A percentile compares a stretch with the other conserved stretches of the same genome.
Conservation (phyloP, 1,139 yeast species). For the Yamadazyma conglobata region DNA sequence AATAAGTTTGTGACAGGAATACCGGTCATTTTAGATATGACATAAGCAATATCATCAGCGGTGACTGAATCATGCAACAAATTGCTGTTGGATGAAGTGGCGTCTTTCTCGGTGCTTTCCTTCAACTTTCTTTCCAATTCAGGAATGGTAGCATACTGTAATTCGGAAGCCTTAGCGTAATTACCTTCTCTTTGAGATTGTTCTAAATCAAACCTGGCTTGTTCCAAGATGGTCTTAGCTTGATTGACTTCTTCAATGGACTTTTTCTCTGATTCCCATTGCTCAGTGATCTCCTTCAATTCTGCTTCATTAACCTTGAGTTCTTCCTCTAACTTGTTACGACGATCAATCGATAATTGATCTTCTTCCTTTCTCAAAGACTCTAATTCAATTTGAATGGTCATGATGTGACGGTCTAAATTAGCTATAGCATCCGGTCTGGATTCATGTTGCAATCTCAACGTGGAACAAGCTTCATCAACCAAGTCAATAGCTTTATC, state of each 20-base stretch:
- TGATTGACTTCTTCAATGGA: conserved; percentile 72
- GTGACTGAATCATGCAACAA: conserved; percentile 90
- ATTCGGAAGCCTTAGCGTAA: conserved; percentile 82
- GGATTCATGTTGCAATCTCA: conserved; percentile 91
- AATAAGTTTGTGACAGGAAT: conserved; percentile 88
- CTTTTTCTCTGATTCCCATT: conserved; percentile 82
- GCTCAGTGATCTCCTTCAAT: conserved; percentile 61
- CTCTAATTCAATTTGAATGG: conserved; percentile 90
- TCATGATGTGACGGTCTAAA: conserved; percentile 86
- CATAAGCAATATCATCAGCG: conserved; percentile 88
- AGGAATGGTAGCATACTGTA: conserved; percentile 86
- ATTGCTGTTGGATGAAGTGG: conserved; percentile 17
- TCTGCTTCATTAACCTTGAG: conserved; percentile 62
- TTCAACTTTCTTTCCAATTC: conserved; percentile 59
- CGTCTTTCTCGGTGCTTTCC: conserved; percentile 43
- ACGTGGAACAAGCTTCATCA: conserved; percentile 95
- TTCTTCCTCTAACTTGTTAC: conserved; percentile 60
- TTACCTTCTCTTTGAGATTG: conserved; percentile 80
- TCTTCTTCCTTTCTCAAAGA: conserved; percentile 91
- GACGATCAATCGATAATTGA: conserved; percentile 74
- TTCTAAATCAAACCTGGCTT: conserved; percentile 79
- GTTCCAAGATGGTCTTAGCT: conserved; percentile 80
- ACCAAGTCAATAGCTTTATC: conserved; percentile 96
- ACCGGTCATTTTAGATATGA: conserved; percentile 92
- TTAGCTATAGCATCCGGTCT: conserved; percentile 93